Base-by-base conservation (phyloP, 2,329 filamentous ascomycete species). In the Rhynchosporium graminicola region DNA sequence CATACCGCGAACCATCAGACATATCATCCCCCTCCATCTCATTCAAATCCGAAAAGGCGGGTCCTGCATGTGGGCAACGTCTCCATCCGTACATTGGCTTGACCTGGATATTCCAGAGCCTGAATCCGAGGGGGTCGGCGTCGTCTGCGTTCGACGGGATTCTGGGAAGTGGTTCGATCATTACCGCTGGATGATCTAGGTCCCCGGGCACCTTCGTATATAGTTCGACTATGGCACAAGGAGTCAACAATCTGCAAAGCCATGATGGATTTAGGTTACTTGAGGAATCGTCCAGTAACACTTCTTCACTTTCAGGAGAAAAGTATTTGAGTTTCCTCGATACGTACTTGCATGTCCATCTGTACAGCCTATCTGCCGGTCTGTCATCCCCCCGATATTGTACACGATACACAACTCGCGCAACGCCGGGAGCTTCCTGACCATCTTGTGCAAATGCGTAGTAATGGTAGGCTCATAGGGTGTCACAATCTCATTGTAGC, bases 61-160 rank as follows among this genome's bases (percentile, higher is more conserved):
- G 33, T 36, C 9, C 28, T 36, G 36, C 46, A 42, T 60, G 29
- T 3, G 59, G 65, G 55, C 67, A 69, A 15, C 58, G 40, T 45
- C 62, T 60, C 65, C 65, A 69, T 7, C 65, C 65, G 36, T 63
- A 69, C 1, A 69, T 60, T 5, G 64, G 43, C 1, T 50, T 52
- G 33, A 47, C 62, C 13, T 58, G 46, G 12, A 61, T 47, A 9
- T 47, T 45, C 57, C 56, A 62, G 3, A 62, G 45, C 8, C 52
- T 54, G 26, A 36, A 45, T 2, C 54, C 42, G 10, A 51, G 46
- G 12, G 51, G 26, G 28, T 57, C 58, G 7, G 59, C 40, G 9
- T 52, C 56, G 10, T 42, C 33, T 0, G 48, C 33, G 33, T 36
- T 10, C 33, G 9, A 5, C 33, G 33, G 33, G 9, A 36, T 31